Percentiles rank a stretch among this genome's conserved stretches.
phyloP scores from a whole-genome alignment of 2,329 filamentous ascomycete species.

The Aotearoamyces nothofagi region DNA sequence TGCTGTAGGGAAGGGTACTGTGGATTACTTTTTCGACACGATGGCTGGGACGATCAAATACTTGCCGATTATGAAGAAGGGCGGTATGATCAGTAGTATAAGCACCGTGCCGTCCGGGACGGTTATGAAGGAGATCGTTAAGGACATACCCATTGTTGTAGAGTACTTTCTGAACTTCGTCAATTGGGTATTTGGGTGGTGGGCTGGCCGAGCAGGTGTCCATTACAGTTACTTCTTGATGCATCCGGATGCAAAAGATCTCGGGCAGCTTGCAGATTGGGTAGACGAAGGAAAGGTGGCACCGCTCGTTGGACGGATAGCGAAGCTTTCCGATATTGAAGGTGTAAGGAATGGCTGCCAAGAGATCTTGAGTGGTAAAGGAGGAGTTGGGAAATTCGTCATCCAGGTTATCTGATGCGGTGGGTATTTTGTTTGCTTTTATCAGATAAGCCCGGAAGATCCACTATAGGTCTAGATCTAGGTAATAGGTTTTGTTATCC shows the following conservation, averaged over 20 bases:
- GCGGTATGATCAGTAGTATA: constrained; percentile 22
- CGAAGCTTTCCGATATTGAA: constrained; percentile 20
- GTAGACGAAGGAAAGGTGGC: constrained; percentile 19
- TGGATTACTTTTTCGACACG: constrained; percentile 30
- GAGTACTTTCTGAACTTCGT: constrained; percentile 17
- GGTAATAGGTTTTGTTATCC: no score
- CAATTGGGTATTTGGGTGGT: constrained; percentile 17
- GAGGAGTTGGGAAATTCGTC: constrained; percentile 26
- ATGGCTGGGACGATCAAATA: constrained; percentile 20
- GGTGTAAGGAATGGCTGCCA: constrained; percentile 22
- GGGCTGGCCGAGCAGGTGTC: constrained; percentile 21
- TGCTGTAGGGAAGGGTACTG: constrained; percentile 18
- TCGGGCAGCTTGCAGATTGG: constrained; percentile 17
- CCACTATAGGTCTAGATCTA: no score
- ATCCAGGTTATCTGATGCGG: no score
- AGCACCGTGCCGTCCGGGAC: constrained; percentile 21
- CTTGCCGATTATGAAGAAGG: constrained; percentile 22
- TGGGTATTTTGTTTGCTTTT: no score
- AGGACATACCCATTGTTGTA: constrained; percentile 13
- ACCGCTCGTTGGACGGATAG: constrained; percentile 20
- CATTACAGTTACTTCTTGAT: constrained; percentile 23
- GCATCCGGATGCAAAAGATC: constrained; percentile 18
- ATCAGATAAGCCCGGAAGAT: no score
- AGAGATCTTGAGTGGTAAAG: constrained; percentile 22
- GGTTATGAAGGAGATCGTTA: constrained; percentile 18